phyloP scores from a whole-genome alignment of 306 rosid species.

The Medicago lupulina region DNA sequence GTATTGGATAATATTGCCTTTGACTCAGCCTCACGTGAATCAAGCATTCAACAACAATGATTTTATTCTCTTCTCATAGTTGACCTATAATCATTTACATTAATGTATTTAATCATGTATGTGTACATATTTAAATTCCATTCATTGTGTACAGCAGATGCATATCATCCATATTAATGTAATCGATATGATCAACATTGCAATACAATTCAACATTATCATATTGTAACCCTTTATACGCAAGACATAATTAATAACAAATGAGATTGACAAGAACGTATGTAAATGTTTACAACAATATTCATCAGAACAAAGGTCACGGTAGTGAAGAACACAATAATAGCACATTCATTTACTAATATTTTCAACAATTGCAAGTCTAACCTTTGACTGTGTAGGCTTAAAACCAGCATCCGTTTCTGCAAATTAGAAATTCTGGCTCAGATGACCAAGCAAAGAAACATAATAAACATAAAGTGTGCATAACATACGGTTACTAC shows the following conservation, averaged over 20 bases:
- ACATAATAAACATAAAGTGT: neutral
- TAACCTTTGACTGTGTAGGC: conserved; percentile 67
- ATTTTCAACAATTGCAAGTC: conserved; percentile 19
- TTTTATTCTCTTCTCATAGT: too few species aligned
- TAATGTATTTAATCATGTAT: too few species aligned
- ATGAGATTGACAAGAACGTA: neutral
- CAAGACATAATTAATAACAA: neutral
- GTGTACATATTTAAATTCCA: too few species aligned
- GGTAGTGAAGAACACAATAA: neutral
- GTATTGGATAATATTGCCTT: too few species aligned
- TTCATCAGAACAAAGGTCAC: neutral
- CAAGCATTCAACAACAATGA: too few species aligned
- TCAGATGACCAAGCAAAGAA: conserved; percentile 4
- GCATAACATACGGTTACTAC: neutral
- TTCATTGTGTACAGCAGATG: too few species aligned
- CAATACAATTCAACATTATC: too few species aligned
- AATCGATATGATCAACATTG: too few species aligned
- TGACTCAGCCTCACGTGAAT: too few species aligned
- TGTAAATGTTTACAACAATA: neutral
- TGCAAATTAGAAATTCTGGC: conserved; percentile 43
- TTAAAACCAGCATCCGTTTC: conserved; percentile 77
- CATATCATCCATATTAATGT: too few species aligned
- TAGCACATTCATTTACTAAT: conserved; percentile 8
- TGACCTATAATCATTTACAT: too few species aligned
- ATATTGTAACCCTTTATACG: too few species aligned